These are phyloP conservation scores for Stromatinia cepivora DNA, from an alignment of 2,329 filamentous ascomycete species.

Conservation along the genomic window DNA sequence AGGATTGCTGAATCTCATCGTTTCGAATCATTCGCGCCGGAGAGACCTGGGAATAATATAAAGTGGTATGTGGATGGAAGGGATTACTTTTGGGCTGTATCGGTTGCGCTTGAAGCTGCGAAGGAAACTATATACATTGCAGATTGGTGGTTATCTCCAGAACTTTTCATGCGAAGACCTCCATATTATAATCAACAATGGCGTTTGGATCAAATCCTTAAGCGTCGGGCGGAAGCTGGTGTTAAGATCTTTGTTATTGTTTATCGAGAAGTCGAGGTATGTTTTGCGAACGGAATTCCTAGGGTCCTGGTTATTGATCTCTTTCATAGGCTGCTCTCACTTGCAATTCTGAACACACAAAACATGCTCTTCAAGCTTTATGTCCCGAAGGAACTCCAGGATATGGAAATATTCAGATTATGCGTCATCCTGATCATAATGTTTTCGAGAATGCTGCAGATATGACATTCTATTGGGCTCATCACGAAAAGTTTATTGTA, in stretches of 20 bases:
- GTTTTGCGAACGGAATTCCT: not conserved
- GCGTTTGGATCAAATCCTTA: conserved; percentile 82
- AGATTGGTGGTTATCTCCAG: conserved; percentile 96
- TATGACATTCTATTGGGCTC: conserved; percentile 97
- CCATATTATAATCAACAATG: conserved; percentile 81
- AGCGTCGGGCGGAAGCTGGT: conserved; percentile 84
- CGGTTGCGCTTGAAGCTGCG: conserved; percentile 82
- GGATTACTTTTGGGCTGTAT: conserved; percentile 95
- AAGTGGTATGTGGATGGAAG: conserved; percentile 98
- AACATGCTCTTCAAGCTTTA: conserved; percentile 75
- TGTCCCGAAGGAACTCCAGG: conserved; percentile 81
- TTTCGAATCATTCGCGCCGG: conserved; percentile 88
- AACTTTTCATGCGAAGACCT: conserved; percentile 81
- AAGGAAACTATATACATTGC: conserved; percentile 93
- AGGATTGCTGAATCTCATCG: conserved; percentile 72
- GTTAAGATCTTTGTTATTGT: conserved; percentile 94
- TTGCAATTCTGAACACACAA: conserved; percentile 91
- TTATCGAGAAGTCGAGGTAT: conserved; percentile 68
- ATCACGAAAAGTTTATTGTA: conserved; percentile 97
- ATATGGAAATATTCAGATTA: conserved; percentile 82
- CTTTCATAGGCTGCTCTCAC: conserved; percentile 72
- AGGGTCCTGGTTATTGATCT: conserved; percentile 22
- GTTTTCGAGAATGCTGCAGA: conserved; percentile 90
- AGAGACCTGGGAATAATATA: conserved; percentile 78
- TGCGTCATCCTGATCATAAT: conserved; percentile 94